Evolutionary conservation across 2,329 filamentous ascomycete genomes (phyloP).

Genomic region (Blastomyces silverae): DNA sequence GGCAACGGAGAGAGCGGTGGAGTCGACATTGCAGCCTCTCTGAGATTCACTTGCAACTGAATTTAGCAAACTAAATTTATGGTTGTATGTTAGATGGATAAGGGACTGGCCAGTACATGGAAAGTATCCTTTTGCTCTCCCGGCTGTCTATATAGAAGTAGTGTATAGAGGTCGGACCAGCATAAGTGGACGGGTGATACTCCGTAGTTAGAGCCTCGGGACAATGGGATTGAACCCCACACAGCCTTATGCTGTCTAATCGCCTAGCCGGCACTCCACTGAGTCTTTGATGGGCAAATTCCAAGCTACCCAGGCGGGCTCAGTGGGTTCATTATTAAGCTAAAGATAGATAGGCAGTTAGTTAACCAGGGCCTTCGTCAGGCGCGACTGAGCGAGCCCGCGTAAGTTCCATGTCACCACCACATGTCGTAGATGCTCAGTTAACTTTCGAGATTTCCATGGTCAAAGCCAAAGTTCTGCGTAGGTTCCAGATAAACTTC

Average conservation of each 20-base stretch:
- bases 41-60: neutral
- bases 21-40: slow-evolving; percentile 17
- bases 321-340: too few relatives aligned
- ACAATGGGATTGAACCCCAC: neutral
- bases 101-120: neutral
- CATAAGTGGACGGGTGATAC: neutral
- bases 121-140: neutral
- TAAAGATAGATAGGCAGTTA: too few relatives aligned
- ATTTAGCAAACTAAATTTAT: neutral
- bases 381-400: too few relatives aligned
- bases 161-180: neutral
- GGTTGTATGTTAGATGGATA: neutral
- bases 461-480: neutral
- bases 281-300: too few relatives aligned
- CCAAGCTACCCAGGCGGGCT: too few relatives aligned
- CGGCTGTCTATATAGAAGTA: neutral
- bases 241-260: neutral
- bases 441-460: neutral
- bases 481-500: neutral
- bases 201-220: slow-evolving; percentile 8
- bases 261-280: too few relatives aligned
- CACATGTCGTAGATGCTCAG: neutral
- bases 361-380: too few relatives aligned
- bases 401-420: neutral
- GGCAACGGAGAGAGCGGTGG: slow-evolving; percentile 41